These are phyloP conservation scores for Cryptococcus sp. DNA, from an alignment of 1,284 basidiomycete species.

Conservation along the genomic window DNA sequence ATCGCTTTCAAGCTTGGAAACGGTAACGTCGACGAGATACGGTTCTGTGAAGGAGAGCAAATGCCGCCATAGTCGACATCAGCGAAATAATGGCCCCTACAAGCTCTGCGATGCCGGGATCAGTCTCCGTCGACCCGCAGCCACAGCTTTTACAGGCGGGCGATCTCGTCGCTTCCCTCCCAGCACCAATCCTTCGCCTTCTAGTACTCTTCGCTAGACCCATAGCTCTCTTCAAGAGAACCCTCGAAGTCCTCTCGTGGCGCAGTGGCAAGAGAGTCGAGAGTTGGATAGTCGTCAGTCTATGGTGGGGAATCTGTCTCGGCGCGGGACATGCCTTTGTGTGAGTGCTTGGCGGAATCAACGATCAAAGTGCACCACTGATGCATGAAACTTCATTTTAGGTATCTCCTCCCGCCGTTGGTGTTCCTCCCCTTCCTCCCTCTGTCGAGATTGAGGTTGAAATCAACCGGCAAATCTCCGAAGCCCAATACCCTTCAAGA, in stretches of 20 bases:
- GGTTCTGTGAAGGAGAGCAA: no score
- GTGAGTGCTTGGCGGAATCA: constrained; percentile 52
- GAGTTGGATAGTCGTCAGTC: constrained; percentile 66
- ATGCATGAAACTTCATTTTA: constrained; percentile 18
- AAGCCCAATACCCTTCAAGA: constrained; percentile 38
- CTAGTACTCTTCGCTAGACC: constrained; percentile 57
- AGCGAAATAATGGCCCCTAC: constrained; percentile 3
- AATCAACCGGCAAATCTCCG: constrained; percentile 53
- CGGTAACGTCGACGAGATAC: no score
- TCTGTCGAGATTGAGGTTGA: constrained; percentile 53
- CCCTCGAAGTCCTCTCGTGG: constrained; percentile 67
- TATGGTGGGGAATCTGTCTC: constrained; percentile 78
- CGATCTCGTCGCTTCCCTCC: constrained; percentile 49
- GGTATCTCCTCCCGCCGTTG: constrained; percentile 52
- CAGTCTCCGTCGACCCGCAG: constrained; percentile 8
- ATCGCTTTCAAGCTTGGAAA: no score
- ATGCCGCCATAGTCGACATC: no score
- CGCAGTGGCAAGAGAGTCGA: constrained; percentile 62
- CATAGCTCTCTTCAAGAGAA: constrained; percentile 58
- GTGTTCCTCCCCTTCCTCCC: constrained; percentile 42
- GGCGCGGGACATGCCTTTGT: constrained; percentile 61
- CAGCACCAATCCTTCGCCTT: constrained; percentile 49
- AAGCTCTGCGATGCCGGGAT: neutral
- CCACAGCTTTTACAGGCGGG: constrained; percentile 22
- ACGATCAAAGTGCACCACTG: neutral